Percentiles rank a stretch among this genome's conserved stretches.
Evolutionary conservation across 345 rosid genomes (phyloP).

Genomic region (Ceriops decandra): DNA sequence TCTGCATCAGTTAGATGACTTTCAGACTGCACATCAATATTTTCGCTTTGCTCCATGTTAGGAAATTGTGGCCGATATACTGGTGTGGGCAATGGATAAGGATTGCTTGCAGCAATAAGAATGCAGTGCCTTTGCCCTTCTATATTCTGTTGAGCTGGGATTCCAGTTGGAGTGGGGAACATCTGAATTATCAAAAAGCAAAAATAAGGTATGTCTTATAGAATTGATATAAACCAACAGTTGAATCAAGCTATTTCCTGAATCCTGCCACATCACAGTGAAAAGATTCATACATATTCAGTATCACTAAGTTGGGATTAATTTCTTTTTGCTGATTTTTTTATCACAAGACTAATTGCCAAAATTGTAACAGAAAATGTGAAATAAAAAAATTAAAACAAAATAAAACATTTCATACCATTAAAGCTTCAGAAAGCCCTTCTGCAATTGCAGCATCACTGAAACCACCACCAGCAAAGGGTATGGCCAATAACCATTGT

Average conservation of each 20-base stretch:
- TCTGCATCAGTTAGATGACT: constrained; percentile 85
- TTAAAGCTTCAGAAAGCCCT: constrained; percentile 91
- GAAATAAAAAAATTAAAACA: too few relatives aligned
- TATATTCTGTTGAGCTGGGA: constrained; percentile 56
- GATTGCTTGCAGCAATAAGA: constrained; percentile 89
- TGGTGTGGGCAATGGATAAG: constrained; percentile 87
- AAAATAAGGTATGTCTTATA: constrained; percentile 1
- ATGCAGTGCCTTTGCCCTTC: constrained; percentile 84
- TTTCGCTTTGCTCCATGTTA: constrained; percentile 58
- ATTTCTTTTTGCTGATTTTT: too few relatives aligned
- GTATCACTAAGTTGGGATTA: too few relatives aligned
- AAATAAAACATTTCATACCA: constrained; percentile 42
- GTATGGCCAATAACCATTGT: constrained; percentile 73
- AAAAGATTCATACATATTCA: too few relatives aligned
- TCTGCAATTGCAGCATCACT: constrained; percentile 92
- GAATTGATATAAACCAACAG: background rate
- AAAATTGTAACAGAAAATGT: too few relatives aligned
- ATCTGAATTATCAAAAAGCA: constrained; percentile 47
- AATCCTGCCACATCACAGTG: too few relatives aligned
- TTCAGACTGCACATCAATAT: constrained; percentile 53
- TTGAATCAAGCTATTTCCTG: background rate
- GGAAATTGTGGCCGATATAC: constrained; percentile 76
- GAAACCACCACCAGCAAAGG: constrained; percentile 86
- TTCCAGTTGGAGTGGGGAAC: constrained; percentile 62
- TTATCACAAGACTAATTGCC: too few relatives aligned